A percentile compares a stretch with the other conserved stretches of the same genome.
Evolutionary conservation across 2,329 filamentous ascomycete genomes (phyloP).

Genomic region (Dactylellina leptospora): DNA sequence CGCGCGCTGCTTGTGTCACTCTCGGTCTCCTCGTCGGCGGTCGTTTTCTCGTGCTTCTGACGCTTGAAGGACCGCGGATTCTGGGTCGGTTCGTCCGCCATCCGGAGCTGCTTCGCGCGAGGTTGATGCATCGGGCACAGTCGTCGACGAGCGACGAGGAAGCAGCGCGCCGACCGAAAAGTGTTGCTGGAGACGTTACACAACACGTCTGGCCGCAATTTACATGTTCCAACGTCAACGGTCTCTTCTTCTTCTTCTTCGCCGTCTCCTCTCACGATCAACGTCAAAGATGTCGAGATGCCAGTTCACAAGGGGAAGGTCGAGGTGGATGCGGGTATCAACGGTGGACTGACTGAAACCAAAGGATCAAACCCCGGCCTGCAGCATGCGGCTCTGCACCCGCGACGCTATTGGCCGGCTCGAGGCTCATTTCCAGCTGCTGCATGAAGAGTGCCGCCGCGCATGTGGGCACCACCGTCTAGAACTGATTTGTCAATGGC

Average conservation of each 20-base stretch:
- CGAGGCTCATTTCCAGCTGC: neutral
- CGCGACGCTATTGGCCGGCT: neutral
- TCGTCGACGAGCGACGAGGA: neutral
- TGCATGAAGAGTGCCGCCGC: slow-evolving; percentile 14
- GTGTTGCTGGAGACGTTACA: neutral
- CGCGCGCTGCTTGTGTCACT: slow-evolving; percentile 18
- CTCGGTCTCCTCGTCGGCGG: slow-evolving; percentile 19
- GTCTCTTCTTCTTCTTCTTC: no score
- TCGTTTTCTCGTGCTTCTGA: neutral
- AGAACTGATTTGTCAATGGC: slow-evolving; percentile 24
- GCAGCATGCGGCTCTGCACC: slow-evolving; percentile 23
- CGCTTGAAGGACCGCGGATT: slow-evolving; percentile 25
- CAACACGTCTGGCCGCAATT: neutral
- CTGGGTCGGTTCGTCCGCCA: slow-evolving; percentile 26
- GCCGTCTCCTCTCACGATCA: neutral
- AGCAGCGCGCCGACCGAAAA: neutral
- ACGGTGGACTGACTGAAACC: neutral
- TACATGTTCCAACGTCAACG: neutral
- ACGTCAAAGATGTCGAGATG: neutral
- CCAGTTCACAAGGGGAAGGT: neutral
- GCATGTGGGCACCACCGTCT: slow-evolving; percentile 22
- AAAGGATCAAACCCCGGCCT: neutral
- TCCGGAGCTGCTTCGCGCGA: neutral
- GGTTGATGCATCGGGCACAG: neutral
- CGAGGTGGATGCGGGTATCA: neutral